These are phyloP conservation scores for Arthroderma sp. DNA, from an alignment of 2,329 filamentous ascomycete genomes.

Conservation along the genomic window DNA sequence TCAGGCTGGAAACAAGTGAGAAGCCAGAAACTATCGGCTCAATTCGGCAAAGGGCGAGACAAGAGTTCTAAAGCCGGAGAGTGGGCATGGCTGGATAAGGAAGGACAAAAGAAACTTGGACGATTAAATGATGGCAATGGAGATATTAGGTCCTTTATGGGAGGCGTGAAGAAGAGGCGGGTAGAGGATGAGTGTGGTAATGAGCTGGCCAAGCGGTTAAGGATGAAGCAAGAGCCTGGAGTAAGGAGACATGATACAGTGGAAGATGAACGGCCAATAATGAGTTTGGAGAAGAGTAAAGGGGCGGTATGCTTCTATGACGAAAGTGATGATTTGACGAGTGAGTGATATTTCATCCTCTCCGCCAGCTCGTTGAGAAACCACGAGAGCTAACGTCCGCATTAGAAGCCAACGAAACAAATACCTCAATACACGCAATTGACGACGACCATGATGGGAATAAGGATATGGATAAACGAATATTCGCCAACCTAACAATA, in stretches of 20 bases:
- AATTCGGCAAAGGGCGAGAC: conserved; percentile 11
- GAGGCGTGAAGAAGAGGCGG: conserved; percentile 35
- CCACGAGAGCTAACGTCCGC: neutral
- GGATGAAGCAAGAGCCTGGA: neutral
- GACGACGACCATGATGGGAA: neutral
- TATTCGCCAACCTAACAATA: conserved; percentile 62
- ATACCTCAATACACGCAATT: conserved; percentile 19
- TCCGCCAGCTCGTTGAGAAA: no score
- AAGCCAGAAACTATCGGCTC: conserved; percentile 12
- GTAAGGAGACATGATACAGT: neutral
- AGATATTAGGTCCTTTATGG: conserved; percentile 37
- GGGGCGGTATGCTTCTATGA: neutral
- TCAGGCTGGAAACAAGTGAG: conserved; percentile 16
- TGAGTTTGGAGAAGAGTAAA: neutral
- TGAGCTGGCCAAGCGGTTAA: neutral
- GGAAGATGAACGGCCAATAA: neutral
- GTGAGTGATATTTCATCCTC: neutral
- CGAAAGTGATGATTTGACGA: neutral
- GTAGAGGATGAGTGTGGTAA: neutral
- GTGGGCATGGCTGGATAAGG: conserved; percentile 13
- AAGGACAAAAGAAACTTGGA: neutral
- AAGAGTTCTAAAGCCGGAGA: conserved; percentile 15
- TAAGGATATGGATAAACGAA: conserved; percentile 17
- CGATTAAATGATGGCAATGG: neutral
- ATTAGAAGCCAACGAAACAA: conserved; percentile 4